A percentile compares a stretch with the other conserved stretches of the same genome.
phyloP scores from a whole-genome alignment of 306 rosid genomes.

The Fragaria nilgerrensis region DNA sequence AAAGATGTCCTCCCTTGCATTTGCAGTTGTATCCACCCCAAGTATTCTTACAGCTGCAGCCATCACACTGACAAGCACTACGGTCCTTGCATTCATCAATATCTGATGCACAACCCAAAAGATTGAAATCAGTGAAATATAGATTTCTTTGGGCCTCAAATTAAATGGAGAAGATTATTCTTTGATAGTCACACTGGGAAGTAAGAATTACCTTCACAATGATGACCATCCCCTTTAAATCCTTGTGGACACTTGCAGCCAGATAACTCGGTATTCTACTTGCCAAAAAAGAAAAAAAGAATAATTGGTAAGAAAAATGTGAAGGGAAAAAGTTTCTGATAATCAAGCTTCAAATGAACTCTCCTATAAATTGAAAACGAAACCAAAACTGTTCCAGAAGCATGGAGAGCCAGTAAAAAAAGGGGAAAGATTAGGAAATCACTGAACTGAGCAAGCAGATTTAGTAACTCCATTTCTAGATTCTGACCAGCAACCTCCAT shows the following conservation, averaged over 20 bases:
- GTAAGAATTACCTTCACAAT: conserved; percentile 61
- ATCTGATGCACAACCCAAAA: conserved; percentile 33
- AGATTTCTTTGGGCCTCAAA: background rate
- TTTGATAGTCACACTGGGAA: conserved; percentile 9
- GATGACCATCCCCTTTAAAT: conserved; percentile 63
- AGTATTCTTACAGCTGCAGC: conserved; percentile 51
- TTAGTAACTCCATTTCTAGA: conserved; percentile 37
- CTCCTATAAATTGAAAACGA: background rate
- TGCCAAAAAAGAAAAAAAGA: background rate
- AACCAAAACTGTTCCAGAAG: background rate
- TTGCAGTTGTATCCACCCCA: conserved; percentile 63
- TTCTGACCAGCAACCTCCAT: conserved; percentile 95
- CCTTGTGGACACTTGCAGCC: conserved; percentile 81
- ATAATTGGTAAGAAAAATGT: conserved; percentile 18
- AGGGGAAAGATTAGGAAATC: conserved; percentile 23
- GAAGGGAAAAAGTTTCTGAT: background rate
- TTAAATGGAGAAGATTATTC: background rate
- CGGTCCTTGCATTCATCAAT: conserved; percentile 47
- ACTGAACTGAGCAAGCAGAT: conserved; percentile 98
- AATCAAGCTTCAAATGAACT: background rate
- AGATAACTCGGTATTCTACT: conserved; percentile 53
- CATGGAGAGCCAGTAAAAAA: background rate
- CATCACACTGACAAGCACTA: conserved; percentile 47
- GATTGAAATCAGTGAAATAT: background rate
- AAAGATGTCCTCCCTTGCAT: conserved; percentile 41